phyloP scores from a whole-genome alignment of 441 rosid species.

The Corymbia citriodora region DNA sequence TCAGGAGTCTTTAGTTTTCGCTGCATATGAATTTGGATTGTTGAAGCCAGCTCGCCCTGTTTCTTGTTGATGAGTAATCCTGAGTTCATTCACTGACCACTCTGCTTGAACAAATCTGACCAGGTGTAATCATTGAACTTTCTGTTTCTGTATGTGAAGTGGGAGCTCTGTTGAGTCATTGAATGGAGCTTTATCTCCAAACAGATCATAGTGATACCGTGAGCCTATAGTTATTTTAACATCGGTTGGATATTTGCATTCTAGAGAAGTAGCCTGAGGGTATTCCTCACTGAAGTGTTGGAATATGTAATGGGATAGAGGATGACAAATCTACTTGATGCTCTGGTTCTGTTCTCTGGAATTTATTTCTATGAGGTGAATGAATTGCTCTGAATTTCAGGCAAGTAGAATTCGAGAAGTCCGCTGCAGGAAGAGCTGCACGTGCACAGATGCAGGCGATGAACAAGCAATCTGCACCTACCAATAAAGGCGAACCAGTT shows the following conservation, averaged over 20 bases:
- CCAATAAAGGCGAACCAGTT: constrained; percentile 77
- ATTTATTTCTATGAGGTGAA: neutral
- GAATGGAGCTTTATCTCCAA: neutral
- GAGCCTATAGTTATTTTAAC: neutral
- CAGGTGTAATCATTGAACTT: neutral
- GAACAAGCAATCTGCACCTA: constrained; percentile 71
- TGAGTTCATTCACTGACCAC: neutral
- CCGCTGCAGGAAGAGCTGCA: constrained; percentile 94
- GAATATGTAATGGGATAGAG: neutral
- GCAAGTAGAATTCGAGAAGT: constrained; percentile 81
- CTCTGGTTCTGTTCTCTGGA: neutral
- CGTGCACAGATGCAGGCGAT: constrained; percentile 58
- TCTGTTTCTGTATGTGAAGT: neutral
- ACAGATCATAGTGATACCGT: fast-evolving
- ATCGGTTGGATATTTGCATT: neutral
- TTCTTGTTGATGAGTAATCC: neutral
- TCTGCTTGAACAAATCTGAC: neutral
- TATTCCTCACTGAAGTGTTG: neutral
- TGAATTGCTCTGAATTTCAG: constrained; percentile 27
- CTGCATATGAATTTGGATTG: neutral
- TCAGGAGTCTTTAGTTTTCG: neutral
- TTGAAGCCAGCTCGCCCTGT: neutral
- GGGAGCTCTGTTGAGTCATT: neutral
- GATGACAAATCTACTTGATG: neutral
- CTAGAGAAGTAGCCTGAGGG: neutral